Conservation (phyloP, 495 filamentous ascomycete species). For the Cryomyces antarcticus region DNA sequence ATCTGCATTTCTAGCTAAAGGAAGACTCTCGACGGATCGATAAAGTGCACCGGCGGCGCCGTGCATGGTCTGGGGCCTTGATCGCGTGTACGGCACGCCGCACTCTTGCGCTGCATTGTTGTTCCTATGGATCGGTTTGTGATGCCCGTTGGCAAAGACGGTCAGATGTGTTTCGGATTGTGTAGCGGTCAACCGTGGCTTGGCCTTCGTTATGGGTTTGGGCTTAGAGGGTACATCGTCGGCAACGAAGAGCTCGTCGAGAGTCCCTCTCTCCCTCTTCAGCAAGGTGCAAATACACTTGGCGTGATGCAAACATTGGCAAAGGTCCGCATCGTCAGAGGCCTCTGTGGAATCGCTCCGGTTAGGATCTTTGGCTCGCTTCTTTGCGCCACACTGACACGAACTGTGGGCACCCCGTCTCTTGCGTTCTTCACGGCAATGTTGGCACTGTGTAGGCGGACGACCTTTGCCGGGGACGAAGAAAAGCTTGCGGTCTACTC, state of each 20-base stretch:
- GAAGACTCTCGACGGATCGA: background rate
- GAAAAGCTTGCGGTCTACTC: constrained; percentile 66
- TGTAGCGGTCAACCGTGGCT: constrained; percentile 58
- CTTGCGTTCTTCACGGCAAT: constrained; percentile 94
- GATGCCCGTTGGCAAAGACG: constrained; percentile 81
- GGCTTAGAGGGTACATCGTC: background rate
- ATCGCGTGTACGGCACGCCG: constrained; percentile 53
- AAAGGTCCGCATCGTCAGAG: constrained; percentile 17
- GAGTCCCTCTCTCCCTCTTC: constrained; percentile 50
- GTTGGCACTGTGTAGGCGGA: constrained; percentile 93
- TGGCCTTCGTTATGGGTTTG: constrained; percentile 13
- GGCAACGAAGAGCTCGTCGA: constrained; percentile 1
- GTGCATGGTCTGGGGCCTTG: constrained; percentile 33
- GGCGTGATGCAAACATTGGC: constrained; percentile 66
- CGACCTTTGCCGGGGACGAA: constrained; percentile 99
- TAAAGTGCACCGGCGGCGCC: background rate
- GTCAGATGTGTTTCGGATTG: constrained; percentile 68
- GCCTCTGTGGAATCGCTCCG: constrained; percentile 28
- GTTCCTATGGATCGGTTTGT: constrained; percentile 81
- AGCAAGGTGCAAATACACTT: constrained; percentile 69
- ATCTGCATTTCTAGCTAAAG: background rate
- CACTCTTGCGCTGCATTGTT: constrained; percentile 69
- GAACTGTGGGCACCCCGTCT: constrained; percentile 86
- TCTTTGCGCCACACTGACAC: constrained; percentile 92
- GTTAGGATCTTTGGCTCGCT: background rate